phyloP scores from a whole-genome alignment of 176 grass and related monocot genomes.

The Oropetium thomaeum region DNA sequence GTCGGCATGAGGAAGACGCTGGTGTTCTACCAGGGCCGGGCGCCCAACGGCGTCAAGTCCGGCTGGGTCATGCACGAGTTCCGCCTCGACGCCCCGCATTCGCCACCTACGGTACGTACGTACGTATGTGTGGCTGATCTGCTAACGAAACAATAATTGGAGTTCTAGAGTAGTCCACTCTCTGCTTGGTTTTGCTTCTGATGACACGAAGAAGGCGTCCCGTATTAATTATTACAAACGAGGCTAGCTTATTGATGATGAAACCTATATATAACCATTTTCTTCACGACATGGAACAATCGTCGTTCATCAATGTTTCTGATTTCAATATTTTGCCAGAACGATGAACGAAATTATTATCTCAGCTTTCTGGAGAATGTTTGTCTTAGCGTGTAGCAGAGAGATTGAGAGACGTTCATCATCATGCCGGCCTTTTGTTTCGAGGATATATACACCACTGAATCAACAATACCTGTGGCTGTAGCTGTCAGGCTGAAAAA shows the following conservation, averaged over 20 bases:
- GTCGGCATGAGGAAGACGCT: conserved; percentile 80
- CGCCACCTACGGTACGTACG: conserved; percentile 49
- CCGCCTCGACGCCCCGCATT: conserved; percentile 54
- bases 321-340: background rate
- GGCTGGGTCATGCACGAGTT: conserved; percentile 83
- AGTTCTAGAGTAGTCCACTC: too few species aligned
- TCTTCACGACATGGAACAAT: background rate
- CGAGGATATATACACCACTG: background rate
- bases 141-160: background rate
- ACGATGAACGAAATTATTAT: background rate
- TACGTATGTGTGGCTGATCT: too few species aligned
- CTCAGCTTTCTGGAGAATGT: background rate
- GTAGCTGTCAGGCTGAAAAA: background rate
- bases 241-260: background rate
- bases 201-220: background rate
- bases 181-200: too few species aligned
- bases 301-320: background rate
- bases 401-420: background rate
- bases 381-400: background rate
- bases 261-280: background rate
- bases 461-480: background rate
- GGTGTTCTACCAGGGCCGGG: conserved; percentile 72
- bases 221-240: background rate
- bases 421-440: background rate
- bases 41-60: conserved; percentile 61